Conservation (phyloP, 2,329 filamentous ascomycete species). For the Diaporthe sp. region DNA sequence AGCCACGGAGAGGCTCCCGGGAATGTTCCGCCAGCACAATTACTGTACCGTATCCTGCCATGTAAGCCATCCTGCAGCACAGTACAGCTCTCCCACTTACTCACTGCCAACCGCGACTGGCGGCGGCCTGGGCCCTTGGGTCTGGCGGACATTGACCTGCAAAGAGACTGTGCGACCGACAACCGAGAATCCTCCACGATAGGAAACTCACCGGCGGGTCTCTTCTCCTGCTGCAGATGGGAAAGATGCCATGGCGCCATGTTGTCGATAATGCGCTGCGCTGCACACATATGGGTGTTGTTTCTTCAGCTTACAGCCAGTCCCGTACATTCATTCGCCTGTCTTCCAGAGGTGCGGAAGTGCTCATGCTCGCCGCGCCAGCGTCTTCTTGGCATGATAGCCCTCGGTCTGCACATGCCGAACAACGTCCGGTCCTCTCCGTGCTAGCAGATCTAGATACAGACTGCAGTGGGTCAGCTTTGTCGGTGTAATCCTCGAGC, state of each 20-base stretch:
- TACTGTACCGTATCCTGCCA: background rate
- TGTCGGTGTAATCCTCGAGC: background rate
- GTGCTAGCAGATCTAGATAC: background rate
- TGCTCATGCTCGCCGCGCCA: background rate
- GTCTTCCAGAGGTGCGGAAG: background rate
- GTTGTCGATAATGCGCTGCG: background rate
- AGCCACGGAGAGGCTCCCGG: conserved; percentile 20
- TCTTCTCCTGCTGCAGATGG: background rate
- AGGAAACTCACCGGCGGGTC: conserved; percentile 6
- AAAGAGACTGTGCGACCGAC: conserved; percentile 9
- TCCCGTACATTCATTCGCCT: background rate
- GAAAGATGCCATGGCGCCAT: too few species aligned
- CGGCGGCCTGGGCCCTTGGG: background rate
- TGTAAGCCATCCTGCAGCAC: background rate
- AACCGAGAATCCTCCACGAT: conserved; percentile 26
- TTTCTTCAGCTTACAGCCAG: background rate
- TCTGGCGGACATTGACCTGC: background rate
- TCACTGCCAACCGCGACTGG: background rate
- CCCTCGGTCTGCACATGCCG: background rate
- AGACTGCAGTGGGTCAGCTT: conserved; percentile 1
- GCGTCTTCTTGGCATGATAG: background rate
- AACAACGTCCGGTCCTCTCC: conserved; percentile 5
- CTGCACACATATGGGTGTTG: background rate
- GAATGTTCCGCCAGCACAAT: conserved; percentile 16
- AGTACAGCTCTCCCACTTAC: too few species aligned